A percentile compares a stretch with the other conserved stretches of the same genome.
phyloP scores from a whole-genome alignment of 257 asterid genomes.

The Petrea volubilis region DNA sequence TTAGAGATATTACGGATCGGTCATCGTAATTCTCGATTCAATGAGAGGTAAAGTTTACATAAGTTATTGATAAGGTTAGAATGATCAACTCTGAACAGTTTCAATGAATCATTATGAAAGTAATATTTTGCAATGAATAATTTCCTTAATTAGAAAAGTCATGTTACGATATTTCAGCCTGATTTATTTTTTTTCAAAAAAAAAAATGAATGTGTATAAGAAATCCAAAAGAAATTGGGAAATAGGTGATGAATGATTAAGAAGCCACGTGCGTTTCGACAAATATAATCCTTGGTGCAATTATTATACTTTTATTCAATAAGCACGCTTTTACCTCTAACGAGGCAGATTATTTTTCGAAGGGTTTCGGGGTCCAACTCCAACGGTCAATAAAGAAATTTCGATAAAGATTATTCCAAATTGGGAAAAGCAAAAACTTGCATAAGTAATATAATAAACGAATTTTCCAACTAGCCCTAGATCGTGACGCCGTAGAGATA shows the following conservation, averaged over 20 bases:
- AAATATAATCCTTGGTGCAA: not conserved
- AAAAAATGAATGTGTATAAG: too few species aligned
- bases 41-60: too few species aligned
- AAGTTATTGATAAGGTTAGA: too few species aligned
- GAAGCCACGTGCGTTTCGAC: conserved; percentile 13
- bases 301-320: not conserved
- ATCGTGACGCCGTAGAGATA: too few species aligned
- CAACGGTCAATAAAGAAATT: not conserved
- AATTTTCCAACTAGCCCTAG: conserved; percentile 4
- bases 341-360: conserved; percentile 2
- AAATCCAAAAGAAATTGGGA: not conserved
- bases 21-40: too few species aligned
- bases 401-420: not conserved
- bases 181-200: too few species aligned
- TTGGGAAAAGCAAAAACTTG: conserved; percentile 7
- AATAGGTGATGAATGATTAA: not conserved
- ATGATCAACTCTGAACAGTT: too few species aligned
- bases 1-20: too few species aligned
- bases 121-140: too few species aligned
- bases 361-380: not conserved
- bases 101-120: too few species aligned
- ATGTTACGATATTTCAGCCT: too few species aligned
- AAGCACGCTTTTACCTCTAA: conserved; percentile 18
- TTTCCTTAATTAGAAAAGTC: too few species aligned
- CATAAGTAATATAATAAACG: not conserved